Base-by-base conservation (phyloP, 148 eudicot genomes). In the Simmondsia chinensis region DNA sequence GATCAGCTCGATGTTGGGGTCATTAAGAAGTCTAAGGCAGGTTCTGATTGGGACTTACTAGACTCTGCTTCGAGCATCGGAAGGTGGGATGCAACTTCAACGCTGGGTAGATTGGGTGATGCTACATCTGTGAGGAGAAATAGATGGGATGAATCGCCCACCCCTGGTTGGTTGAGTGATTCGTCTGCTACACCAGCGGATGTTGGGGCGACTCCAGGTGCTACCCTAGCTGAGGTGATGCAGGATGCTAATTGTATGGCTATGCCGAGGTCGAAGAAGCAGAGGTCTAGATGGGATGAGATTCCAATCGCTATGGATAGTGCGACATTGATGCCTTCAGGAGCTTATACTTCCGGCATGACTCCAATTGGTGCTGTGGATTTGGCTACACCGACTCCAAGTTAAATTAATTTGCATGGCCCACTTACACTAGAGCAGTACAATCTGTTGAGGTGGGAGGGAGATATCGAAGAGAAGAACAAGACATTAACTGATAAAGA, bases 271-370 rank as follows among this genome's bases (percentile, higher is more conserved):
- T 95, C 97, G 1, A 89, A 84, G 54, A 56, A 82, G 6, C 97
- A 89, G 66, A 73, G 95, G 33, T 89, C 97, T 3, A 80, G 97
- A 62, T 84, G 95, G 97, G 97, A 89, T 51, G 97, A 89, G 63
- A 89, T 95, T 43, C 97, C 97, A 13, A 84, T 93, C 10, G 75
- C 87, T 16, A 84, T 84, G 95, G 95, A 82, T 2, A 81, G 97
- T 68, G 95, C 84, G 7, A 89, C 97, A 2, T 95, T 95, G 1
- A 61, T 79, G 1, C 94, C 96, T n/a, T 64, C 80, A 39, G 96
- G 63, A 9, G 71, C 76, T 1, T 83, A 72, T 65, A 89, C 97
- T 0, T 91, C 97, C 24, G 97, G 97, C 26, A 84, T 74, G 42
- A 89, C 97, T 23, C 97, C 97, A 39, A 57, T 73, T 37, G 94